Evolutionary conservation across 371 early-diverging fungal genomes (phyloP).

Genomic region (Rhizomucor miehei): DNA sequence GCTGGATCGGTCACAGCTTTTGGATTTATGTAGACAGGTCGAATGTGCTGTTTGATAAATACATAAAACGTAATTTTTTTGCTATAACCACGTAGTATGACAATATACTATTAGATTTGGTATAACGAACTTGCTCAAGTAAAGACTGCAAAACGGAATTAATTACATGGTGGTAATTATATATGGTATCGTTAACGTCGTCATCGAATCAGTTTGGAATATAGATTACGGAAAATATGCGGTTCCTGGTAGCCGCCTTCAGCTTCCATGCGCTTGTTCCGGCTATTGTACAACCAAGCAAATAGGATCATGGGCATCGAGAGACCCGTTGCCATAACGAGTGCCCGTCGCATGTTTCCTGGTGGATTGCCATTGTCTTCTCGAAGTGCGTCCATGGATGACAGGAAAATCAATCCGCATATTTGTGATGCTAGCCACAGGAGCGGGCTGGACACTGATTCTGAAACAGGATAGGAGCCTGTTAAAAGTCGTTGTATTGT

Average conservation of each 20-base stretch:
- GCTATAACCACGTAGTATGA: too few relatives aligned
- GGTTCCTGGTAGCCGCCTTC: constrained; percentile 16
- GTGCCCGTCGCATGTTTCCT: constrained; percentile 26
- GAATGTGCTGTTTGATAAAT: constrained; percentile 12
- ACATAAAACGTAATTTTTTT: not conserved
- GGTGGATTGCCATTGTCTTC: constrained; percentile 25
- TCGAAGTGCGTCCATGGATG: constrained; percentile 36
- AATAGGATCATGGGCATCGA: constrained; percentile 30
- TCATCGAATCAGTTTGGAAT: not conserved
- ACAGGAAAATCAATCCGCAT: constrained; percentile 29
- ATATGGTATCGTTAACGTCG: too few relatives aligned
- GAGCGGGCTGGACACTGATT: constrained; percentile 39
- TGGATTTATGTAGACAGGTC: constrained; percentile 32
- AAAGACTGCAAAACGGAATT: too few relatives aligned
- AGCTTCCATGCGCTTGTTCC: constrained; percentile 33
- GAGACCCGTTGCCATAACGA: constrained; percentile 29
- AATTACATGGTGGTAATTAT: too few relatives aligned
- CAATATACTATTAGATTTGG: too few relatives aligned
- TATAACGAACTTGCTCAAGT: too few relatives aligned
- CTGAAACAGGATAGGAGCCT: constrained; percentile 44
- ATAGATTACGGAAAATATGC: too few relatives aligned
- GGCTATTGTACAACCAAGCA: constrained; percentile 28
- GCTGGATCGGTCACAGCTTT: constrained; percentile 41
- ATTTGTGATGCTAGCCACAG: constrained; percentile 43
- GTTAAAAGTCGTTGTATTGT: not conserved